Evolutionary conservation across 2,329 filamentous ascomycete species (phyloP).

Genomic region (Myrmaecium sp.): DNA sequence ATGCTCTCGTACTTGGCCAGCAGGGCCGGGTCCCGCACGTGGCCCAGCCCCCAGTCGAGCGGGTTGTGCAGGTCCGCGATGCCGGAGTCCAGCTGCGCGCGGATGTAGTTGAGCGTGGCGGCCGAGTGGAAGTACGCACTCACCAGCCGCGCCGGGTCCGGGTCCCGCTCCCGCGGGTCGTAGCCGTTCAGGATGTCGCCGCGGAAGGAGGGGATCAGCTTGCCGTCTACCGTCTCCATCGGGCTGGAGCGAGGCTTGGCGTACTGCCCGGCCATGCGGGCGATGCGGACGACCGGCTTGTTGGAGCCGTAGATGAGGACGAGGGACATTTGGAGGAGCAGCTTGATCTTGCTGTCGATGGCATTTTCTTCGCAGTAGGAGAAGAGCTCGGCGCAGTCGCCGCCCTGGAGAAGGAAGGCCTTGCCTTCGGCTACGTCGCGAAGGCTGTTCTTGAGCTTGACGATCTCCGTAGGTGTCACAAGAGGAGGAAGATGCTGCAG

Average conservation of each 20-base stretch:
- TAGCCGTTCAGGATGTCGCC: conserved; percentile 94
- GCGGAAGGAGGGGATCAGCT: conserved; percentile 73
- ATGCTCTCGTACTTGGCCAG: conserved; percentile 76
- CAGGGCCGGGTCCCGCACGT: conserved; percentile 68
- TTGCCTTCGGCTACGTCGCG: conserved; percentile 78
- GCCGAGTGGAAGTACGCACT: conserved; percentile 92
- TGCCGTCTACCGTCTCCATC: conserved; percentile 64
- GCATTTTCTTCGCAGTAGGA: conserved; percentile 82
- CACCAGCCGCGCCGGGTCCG: conserved; percentile 72
- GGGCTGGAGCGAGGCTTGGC: conserved; percentile 88
- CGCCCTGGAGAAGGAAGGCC: conserved; percentile 86
- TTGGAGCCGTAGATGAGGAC: conserved; percentile 80
- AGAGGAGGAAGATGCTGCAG: conserved; percentile 57
- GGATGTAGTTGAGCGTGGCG: conserved; percentile 84
- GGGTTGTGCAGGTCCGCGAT: conserved; percentile 89
- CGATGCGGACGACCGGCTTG: conserved; percentile 79
- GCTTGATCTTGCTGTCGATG: conserved; percentile 93
- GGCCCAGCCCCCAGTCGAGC: conserved; percentile 85
- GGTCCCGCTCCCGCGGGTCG: conserved; percentile 52
- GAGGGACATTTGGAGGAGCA: conserved; percentile 90
- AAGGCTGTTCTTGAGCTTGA: conserved; percentile 59
- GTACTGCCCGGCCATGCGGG: conserved; percentile 92
- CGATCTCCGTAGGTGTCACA: conserved; percentile 66
- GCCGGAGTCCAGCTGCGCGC: conserved; percentile 66
- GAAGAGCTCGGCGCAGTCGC: conserved; percentile 93